Evolutionary conservation across 2,329 filamentous ascomycete genomes (phyloP).

Genomic region (Sarocladiaceae sp.): DNA sequence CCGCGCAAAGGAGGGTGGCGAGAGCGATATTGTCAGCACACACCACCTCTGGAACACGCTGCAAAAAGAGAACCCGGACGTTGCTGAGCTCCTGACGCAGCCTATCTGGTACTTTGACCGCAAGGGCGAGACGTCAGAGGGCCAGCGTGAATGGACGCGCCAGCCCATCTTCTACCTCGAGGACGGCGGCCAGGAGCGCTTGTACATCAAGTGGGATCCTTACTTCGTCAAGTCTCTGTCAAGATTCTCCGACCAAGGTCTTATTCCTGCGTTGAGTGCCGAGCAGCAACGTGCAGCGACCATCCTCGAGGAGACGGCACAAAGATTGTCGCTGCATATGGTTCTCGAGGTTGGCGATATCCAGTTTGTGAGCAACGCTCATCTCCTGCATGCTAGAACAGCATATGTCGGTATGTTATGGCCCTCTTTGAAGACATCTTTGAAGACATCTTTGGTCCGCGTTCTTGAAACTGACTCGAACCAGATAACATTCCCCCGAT

Average conservation of each 20-base stretch:
- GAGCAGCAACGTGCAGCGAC: slow-evolving; percentile 60
- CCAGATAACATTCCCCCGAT: slow-evolving; percentile 9
- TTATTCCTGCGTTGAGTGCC: slow-evolving; percentile 41
- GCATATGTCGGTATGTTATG: slow-evolving; percentile 50
- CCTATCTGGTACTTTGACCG: slow-evolving; percentile 91
- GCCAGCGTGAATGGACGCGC: slow-evolving; percentile 68
- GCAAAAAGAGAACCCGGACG: slow-evolving; percentile 69
- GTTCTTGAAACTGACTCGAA: no score
- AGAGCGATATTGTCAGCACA: slow-evolving; percentile 71
- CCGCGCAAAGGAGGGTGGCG: slow-evolving; percentile 70
- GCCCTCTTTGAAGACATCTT: no score
- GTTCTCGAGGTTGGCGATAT: slow-evolving; percentile 81
- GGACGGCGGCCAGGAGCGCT: slow-evolving; percentile 49
- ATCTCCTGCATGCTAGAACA: slow-evolving; percentile 75
- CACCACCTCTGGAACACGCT: slow-evolving; percentile 79
- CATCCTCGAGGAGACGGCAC: slow-evolving; percentile 61
- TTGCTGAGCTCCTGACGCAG: slow-evolving; percentile 65
- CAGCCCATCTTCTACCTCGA: slow-evolving; percentile 73
- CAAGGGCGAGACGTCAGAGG: slow-evolving; percentile 72
- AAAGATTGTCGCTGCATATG: slow-evolving; percentile 72
- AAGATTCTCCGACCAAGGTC: slow-evolving; percentile 59
- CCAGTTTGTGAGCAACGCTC: slow-evolving; percentile 75
- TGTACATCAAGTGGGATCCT: slow-evolving; percentile 76
- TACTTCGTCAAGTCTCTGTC: slow-evolving; percentile 75
- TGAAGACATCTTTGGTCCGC: no score